These are phyloP conservation scores for Aspergillus sp. DNA, from an alignment of 2,329 filamentous ascomycete genomes.

Conservation along the genomic window DNA sequence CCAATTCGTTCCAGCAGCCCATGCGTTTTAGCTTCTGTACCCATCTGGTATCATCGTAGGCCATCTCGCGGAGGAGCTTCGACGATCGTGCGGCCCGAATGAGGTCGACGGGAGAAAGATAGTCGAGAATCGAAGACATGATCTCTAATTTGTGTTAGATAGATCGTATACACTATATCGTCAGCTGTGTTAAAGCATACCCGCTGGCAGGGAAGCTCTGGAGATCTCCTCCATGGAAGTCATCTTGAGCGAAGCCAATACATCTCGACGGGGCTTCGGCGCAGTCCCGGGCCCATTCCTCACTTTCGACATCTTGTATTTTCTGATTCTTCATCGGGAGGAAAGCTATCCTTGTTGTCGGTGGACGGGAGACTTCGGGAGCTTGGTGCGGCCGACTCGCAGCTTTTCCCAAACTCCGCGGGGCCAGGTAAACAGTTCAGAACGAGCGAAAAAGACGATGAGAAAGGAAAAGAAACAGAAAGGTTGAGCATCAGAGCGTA, in stretches of 20 bases:
- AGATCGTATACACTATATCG: background rate
- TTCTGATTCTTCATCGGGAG: conserved; percentile 27
- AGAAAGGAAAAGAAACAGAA: background rate
- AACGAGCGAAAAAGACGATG: background rate
- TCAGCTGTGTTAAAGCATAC: conserved; percentile 47
- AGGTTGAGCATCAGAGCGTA: background rate
- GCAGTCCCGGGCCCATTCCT: conserved; percentile 42
- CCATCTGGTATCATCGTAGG: conserved; percentile 97
- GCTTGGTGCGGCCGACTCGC: conserved; percentile 11
- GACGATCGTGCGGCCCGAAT: conserved; percentile 82
- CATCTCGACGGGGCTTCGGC: conserved; percentile 45
- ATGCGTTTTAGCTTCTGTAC: conserved; percentile 81
- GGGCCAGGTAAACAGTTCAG: conserved; percentile 7
- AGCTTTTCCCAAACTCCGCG: conserved; percentile 10
- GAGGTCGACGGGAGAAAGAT: conserved; percentile 80
- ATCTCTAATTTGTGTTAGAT: conserved; percentile 63
- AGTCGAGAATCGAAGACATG: conserved; percentile 81
- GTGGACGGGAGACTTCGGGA: conserved; percentile 2
- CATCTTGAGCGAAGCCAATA: conserved; percentile 75
- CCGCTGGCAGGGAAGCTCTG: conserved; percentile 78
- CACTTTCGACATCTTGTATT: conserved; percentile 47
- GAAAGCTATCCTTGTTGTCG: conserved; percentile 5
- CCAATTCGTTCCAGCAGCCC: conserved; percentile 86
- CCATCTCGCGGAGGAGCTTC: conserved; percentile 90
- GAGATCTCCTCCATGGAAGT: conserved; percentile 72